A percentile compares a stretch with the other conserved stretches of the same genome.
phyloP scores from a whole-genome alignment of 371 early-diverging fungal genomes.

The Haplosporangium sp. region DNA sequence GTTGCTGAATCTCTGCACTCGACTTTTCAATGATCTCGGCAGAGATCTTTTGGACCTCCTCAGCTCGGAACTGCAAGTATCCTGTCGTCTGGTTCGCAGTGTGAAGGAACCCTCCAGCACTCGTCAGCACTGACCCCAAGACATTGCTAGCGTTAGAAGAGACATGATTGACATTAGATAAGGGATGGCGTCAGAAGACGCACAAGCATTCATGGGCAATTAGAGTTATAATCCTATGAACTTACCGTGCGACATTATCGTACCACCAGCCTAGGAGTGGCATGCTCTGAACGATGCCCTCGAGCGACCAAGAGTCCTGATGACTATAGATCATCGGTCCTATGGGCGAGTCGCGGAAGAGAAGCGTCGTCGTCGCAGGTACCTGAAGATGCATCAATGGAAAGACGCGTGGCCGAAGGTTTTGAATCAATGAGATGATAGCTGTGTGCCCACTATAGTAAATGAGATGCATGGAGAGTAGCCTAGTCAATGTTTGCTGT shows the following conservation, averaged over 20 bases:
- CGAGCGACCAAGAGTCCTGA: conserved; percentile 74
- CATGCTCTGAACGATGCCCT: conserved; percentile 70
- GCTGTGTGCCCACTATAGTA: conserved; percentile 63
- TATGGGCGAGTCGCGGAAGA: conserved; percentile 64
- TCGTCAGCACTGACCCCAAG: conserved; percentile 65
- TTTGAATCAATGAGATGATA: conserved; percentile 64
- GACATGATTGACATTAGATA: not conserved
- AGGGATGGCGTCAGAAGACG: no score
- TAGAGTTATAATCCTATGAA: conserved; percentile 10
- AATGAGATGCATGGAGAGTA: not conserved
- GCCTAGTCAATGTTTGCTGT: not conserved
- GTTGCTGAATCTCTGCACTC: conserved; percentile 45
- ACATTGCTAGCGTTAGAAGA: conserved; percentile 28
- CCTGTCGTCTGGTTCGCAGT: conserved; percentile 61
- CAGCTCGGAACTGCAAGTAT: conserved; percentile 47
- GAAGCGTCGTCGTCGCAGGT: conserved; percentile 67
- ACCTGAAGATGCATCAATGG: conserved; percentile 61
- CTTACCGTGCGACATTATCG: conserved; percentile 67
- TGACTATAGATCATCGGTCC: conserved; percentile 66
- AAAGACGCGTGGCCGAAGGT: conserved; percentile 63
- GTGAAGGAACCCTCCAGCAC: conserved; percentile 69
- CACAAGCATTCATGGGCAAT: not conserved
- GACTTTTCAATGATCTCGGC: conserved; percentile 53
- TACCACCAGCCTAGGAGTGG: conserved; percentile 76
- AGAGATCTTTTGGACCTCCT: conserved; percentile 53